phyloP scores from a whole-genome alignment of 148 eudicot species.

The Fagopyrum homotropicum region DNA sequence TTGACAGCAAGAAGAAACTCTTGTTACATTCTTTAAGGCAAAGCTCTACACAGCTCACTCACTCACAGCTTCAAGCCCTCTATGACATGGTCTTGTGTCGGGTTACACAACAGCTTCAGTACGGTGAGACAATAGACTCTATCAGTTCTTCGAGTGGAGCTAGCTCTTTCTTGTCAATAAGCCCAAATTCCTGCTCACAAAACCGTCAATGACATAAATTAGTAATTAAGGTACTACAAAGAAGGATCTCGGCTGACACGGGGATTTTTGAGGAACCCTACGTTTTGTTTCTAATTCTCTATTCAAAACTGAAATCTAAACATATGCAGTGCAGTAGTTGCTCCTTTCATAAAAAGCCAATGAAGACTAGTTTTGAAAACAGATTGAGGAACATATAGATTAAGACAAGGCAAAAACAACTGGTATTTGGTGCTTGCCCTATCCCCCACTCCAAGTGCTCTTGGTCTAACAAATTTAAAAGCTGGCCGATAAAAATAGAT shows the following conservation, averaged over 20 bases:
- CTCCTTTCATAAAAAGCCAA: not conserved
- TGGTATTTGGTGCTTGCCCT: no score
- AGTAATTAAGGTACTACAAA: no score
- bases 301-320: no score
- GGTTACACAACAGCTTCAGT: slow-evolving; percentile 23
- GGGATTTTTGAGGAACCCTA: no score
- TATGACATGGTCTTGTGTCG: not conserved
- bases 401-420: no score
- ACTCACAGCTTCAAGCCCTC: slow-evolving; percentile 8
- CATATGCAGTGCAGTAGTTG: no score
- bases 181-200: slow-evolving; percentile 52
- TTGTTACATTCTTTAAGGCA: not conserved
- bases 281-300: no score
- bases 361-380: no score
- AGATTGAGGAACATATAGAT: no score
- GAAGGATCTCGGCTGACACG: not conserved
- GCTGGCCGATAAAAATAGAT: no score
- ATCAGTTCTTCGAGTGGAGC: slow-evolving; percentile 85
- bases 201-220: not conserved
- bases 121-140: slow-evolving; percentile 61
- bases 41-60: not conserved
- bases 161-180: slow-evolving; percentile 87
- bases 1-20: not conserved
- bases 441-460: no score
- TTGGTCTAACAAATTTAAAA: no score